A percentile compares a stretch with the other conserved stretches of the same genome.
phyloP scores from a whole-genome alignment of 108 stramenopile genomes.

The Nitzschia sp. region DNA sequence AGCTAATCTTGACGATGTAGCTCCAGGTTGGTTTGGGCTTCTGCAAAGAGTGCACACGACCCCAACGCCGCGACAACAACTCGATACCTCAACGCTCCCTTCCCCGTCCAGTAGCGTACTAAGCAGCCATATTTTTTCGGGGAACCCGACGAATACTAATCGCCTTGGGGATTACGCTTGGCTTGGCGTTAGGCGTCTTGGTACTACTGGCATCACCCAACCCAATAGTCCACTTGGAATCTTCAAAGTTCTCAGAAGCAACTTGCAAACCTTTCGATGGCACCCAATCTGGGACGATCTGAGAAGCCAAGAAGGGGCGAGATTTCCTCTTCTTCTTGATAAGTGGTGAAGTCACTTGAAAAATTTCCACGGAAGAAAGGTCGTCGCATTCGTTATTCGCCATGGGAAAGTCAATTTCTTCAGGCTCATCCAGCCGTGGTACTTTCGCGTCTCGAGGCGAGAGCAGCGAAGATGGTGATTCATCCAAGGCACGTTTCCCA shows the following conservation, averaged over 20 bases:
- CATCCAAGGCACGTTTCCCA: not conserved
- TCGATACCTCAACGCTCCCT: no score
- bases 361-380: not conserved
- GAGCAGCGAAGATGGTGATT: not conserved
- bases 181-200: not conserved
- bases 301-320: slow-evolving; percentile 9
- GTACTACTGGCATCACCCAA: not conserved
- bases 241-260: slow-evolving; percentile 13
- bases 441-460: not conserved
- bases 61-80: no score
- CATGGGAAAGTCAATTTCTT: not conserved
- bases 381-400: not conserved
- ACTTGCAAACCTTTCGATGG: slow-evolving; percentile 17
- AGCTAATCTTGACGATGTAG: no score
- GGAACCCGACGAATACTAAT: not conserved
- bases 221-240: not conserved
- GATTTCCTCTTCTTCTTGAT: not conserved
- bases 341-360: not conserved
- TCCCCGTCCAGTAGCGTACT: no score
- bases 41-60: no score
- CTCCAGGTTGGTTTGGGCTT: no score
- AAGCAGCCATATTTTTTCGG: not conserved
- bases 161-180: not conserved
- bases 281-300: slow-evolving; percentile 25
- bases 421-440: not conserved